Percentiles rank a stretch among this genome's conserved stretches.
Conservation (phyloP, 345 rosid species). For the Melastoma malabathricum region DNA sequence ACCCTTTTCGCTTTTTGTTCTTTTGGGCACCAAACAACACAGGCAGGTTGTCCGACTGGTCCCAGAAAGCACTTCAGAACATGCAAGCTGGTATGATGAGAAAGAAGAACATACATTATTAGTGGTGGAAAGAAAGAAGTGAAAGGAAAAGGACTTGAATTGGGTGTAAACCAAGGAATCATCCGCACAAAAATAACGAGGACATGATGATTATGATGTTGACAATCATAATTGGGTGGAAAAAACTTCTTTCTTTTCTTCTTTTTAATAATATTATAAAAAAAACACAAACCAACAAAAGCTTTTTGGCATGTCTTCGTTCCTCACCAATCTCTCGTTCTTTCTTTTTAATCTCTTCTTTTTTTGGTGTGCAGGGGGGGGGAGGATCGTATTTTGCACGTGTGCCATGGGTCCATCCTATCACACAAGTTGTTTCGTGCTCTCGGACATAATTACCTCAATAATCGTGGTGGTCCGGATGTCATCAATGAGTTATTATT, state of each 20-base stretch:
- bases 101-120: too few species aligned
- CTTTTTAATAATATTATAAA: background rate
- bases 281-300: too few species aligned
- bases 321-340: background rate
- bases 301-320: background rate
- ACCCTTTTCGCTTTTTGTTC: too few species aligned
- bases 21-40: too few species aligned
- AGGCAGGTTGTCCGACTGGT: too few species aligned
- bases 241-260: conserved; percentile 19
- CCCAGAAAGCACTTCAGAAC: too few species aligned
- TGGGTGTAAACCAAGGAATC: background rate
- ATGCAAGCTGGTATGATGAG: too few species aligned
- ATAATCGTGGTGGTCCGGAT: background rate
- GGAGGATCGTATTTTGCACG: background rate
- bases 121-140: conserved; percentile 1
- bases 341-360: background rate
- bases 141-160: conserved; percentile 1
- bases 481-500: background rate
- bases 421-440: too few species aligned
- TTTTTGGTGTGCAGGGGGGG: too few species aligned
- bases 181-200: conserved; percentile 36
- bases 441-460: too few species aligned
- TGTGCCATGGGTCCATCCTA: background rate
- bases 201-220: conserved; percentile 54
- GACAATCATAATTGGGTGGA: conserved; percentile 33